These are phyloP conservation scores for Fusarium burgessii DNA, from an alignment of 2,329 filamentous ascomycete genomes.

Conservation along the genomic window DNA sequence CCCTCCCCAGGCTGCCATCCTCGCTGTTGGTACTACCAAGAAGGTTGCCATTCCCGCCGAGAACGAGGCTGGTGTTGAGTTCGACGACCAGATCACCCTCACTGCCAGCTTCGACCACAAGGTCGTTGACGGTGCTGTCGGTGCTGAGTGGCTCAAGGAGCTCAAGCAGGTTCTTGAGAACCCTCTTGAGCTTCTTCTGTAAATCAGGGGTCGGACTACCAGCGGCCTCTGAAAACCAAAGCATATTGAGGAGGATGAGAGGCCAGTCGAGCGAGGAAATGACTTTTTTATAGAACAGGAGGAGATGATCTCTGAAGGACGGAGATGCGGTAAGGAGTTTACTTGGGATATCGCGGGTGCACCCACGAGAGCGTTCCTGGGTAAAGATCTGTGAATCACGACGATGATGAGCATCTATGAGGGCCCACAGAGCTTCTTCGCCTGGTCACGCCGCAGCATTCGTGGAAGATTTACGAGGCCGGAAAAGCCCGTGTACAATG, in stretches of 20 bases:
- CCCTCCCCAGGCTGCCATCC: constrained; percentile 94
- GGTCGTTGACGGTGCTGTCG: constrained; percentile 95
- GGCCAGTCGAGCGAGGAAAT: constrained; percentile 32
- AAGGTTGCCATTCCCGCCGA: constrained; percentile 93
- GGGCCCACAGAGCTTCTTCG: constrained; percentile 24
- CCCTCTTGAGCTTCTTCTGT: constrained; percentile 93
- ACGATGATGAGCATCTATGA: constrained; percentile 23
- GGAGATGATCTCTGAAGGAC: constrained; percentile 28
- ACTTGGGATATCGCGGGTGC: constrained; percentile 24
- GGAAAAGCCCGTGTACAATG: constrained; percentile 57
- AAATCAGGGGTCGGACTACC: constrained; percentile 51
- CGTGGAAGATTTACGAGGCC: constrained; percentile 46
- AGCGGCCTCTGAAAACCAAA: constrained; percentile 5
- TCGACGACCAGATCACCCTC: constrained; percentile 97
- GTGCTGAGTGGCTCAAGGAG: constrained; percentile 95
- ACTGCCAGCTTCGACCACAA: constrained; percentile 99
- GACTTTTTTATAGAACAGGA: constrained; percentile 43
- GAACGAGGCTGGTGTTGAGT: constrained; percentile 82
- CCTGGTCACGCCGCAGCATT: constrained; percentile 21
- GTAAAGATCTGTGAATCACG: constrained; percentile 17
- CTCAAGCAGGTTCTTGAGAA: constrained; percentile 99
- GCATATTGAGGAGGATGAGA: constrained; percentile 1
- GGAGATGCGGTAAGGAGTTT: constrained; percentile 27
- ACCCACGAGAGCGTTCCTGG: constrained; percentile 18
- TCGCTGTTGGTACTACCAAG: constrained; percentile 93